Percentiles rank a stretch among this genome's conserved stretches.
Conservation (phyloP, 768 basidiomycete genomes). For the Nidularia pulvinata region DNA sequence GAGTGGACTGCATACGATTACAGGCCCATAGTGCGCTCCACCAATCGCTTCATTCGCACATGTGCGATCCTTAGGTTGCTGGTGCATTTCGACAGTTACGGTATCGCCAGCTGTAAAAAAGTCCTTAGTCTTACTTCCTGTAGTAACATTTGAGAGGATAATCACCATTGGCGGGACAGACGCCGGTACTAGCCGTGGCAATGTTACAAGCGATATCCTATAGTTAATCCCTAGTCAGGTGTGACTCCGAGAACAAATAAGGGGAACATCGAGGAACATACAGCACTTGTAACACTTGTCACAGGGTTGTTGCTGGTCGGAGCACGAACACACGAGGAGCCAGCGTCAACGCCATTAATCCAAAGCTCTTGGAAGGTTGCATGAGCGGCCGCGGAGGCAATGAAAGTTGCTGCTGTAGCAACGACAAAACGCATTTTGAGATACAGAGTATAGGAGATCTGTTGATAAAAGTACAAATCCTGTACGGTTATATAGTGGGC, state of each 20-base stretch:
- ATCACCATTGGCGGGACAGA: conserved; percentile 41
- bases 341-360: conserved; percentile 49
- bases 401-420: conserved; percentile 25
- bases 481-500: too few relatives aligned
- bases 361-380: conserved; percentile 56
- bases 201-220: conserved; percentile 52
- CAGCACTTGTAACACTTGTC: conserved; percentile 31
- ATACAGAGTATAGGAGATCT: too few relatives aligned
- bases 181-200: conserved; percentile 24
- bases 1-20: conserved; percentile 20
- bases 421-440: conserved; percentile 27
- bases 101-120: conserved; percentile 35
- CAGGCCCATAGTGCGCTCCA: conserved; percentile 51
- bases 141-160: not conserved
- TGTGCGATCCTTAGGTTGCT: conserved; percentile 43
- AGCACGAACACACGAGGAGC: conserved; percentile 41
- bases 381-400: conserved; percentile 42
- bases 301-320: conserved; percentile 47
- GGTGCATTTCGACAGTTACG: conserved; percentile 57
- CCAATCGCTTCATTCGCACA: conserved; percentile 50
- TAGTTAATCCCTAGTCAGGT: not conserved
- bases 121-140: not conserved
- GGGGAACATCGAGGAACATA: conserved; percentile 19
- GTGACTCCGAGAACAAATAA: not conserved
- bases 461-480: too few relatives aligned